Conservation (phyloP, 768 basidiomycete genomes). For the Porphyrellus cyaneotinctus region DNA sequence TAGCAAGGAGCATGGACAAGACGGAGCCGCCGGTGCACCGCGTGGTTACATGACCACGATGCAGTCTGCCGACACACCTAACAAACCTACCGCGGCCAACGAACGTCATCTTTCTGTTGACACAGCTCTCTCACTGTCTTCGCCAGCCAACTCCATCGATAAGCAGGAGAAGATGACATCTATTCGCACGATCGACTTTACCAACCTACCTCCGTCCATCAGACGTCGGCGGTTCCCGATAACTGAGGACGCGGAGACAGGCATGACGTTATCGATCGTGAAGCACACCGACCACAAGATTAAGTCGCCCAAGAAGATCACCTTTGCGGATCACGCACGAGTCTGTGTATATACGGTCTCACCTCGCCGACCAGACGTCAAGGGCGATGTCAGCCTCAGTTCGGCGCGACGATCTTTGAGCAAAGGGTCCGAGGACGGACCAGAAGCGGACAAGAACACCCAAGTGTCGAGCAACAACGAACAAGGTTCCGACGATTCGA, state of each 20-base stretch:
- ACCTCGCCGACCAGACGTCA: conserved; percentile 2
- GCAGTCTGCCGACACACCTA: conserved; percentile 7
- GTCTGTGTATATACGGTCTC: conserved; percentile 19
- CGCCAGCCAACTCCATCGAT: not conserved
- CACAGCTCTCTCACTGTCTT: not conserved
- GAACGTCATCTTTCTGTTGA: not conserved
- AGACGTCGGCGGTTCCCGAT: conserved; percentile 13
- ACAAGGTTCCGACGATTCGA: not conserved
- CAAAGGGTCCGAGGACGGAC: not conserved
- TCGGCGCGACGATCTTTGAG: not conserved
- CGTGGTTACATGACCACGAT: not conserved
- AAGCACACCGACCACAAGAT: conserved; percentile 6
- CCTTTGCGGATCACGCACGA: conserved; percentile 22
- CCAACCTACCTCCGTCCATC: conserved; percentile 12
- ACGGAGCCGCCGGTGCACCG: not conserved
- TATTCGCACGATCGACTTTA: conserved; percentile 29
- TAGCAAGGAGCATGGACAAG: not conserved
- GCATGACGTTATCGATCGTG: conserved; percentile 4
- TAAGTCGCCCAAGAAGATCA: conserved; percentile 26
- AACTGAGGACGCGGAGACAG: not conserved
- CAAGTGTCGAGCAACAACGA: not conserved
- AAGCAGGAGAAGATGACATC: not conserved
- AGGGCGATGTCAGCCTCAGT: not conserved
- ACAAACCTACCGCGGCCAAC: not conserved
- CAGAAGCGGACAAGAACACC: not conserved